phyloP scores from a whole-genome alignment of 2,329 filamentous ascomycete genomes.

The Myriosclerotinia curreyana region DNA sequence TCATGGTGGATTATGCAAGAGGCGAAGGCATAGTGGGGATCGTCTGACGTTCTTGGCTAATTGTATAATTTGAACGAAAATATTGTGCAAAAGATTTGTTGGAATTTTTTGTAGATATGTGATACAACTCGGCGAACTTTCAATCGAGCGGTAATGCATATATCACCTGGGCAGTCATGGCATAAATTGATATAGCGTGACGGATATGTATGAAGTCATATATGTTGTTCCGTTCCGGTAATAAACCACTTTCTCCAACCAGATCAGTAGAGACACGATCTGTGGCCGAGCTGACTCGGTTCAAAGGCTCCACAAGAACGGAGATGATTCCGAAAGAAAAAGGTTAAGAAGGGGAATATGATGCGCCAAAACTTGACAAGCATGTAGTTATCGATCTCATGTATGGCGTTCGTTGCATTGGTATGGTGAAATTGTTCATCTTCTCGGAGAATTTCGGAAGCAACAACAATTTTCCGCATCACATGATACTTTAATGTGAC shows the following conservation, averaged over 20 bases:
- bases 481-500: neutral
- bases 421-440: neutral
- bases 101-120: neutral
- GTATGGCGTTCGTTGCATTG: neutral
- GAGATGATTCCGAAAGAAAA: neutral
- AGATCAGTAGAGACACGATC: neutral
- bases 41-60: constrained; percentile 1
- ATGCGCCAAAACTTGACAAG: neutral
- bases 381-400: neutral
- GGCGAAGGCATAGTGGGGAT: neutral
- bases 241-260: neutral
- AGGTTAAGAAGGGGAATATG: neutral
- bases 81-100: neutral
- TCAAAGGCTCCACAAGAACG: neutral
- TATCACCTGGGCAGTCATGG: neutral
- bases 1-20: constrained; percentile 10
- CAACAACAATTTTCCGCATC: constrained; percentile 5
- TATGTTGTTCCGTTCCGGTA: neutral
- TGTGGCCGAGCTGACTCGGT: neutral
- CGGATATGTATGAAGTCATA: neutral
- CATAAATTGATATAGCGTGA: neutral
- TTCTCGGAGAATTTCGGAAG: neutral
- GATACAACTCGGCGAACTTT: constrained; percentile 17
- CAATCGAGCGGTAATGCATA: constrained; percentile 9
- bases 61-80: constrained; percentile 7